Conservation (phyloP, 345 rosid species). For the Toxicodendron radicans region DNA sequence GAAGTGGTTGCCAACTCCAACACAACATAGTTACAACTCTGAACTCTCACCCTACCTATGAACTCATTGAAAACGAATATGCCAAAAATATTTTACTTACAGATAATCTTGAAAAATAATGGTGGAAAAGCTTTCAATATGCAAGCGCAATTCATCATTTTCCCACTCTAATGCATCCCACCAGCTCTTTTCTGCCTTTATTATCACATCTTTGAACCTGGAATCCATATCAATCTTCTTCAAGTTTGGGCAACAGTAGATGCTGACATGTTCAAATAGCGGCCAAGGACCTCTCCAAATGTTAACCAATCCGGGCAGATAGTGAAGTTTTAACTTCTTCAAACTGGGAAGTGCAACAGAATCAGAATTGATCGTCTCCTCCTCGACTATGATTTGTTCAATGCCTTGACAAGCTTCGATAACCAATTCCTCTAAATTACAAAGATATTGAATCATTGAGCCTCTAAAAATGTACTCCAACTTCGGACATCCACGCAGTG, state of each 20-base stretch:
- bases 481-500: slow-evolving; percentile 1
- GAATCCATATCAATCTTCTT: slow-evolving; percentile 10
- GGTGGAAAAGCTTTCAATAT: not conserved
- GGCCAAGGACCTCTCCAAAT: too few species aligned
- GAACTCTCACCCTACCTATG: not conserved
- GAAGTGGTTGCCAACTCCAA: too few species aligned
- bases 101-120: not conserved
- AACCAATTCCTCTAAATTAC: not conserved
- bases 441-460: slow-evolving; percentile 5
- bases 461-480: slow-evolving; percentile 8
- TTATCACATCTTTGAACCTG: slow-evolving; percentile 1
- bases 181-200: slow-evolving; percentile 20
- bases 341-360: too few species aligned
- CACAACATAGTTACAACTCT: too few species aligned
- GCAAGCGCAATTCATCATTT: not conserved
- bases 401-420: too few species aligned
- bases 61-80: not conserved
- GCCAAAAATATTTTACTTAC: not conserved
- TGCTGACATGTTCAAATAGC: slow-evolving; percentile 1
- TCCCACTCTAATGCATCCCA: slow-evolving; percentile 19
- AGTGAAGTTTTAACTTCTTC: too few species aligned
- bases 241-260: slow-evolving; percentile 21
- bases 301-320: too few species aligned
- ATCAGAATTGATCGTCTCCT: too few species aligned
- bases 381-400: too few species aligned